Base-by-base conservation (phyloP, 306 rosid genomes). In the Begonia masoniana region DNA sequence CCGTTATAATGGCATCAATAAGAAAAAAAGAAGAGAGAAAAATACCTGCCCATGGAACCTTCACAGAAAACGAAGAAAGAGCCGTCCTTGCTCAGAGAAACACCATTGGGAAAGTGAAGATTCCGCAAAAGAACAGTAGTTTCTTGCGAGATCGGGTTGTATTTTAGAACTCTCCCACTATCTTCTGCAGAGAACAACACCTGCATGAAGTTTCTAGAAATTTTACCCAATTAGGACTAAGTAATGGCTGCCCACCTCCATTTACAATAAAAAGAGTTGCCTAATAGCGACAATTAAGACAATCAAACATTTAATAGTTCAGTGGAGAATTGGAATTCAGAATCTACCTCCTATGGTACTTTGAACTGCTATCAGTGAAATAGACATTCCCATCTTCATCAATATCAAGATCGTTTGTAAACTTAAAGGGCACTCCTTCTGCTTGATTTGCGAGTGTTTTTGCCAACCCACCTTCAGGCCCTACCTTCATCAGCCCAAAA, bases 41-140 rank as follows among this genome's bases (percentile, higher is more conserved):
- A 23, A 76, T 42, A 91, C 97, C 97, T 83, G 77, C 97, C 97
- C 69, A 59, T 10, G 5, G 67, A 9, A 21, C 82, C 94, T 67
- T 85, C 97, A 45, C 78, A 78, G 15, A 78, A 79, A 68, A 83
- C 68, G 50, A 91, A 81, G 80, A 83, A 91, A 54, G 87, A 78
- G 54, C 96, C 79, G n/a, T 91, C 97, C 73, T 86, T 86, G 82
- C 94, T 91, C 45, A 91, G 74, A 63, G 97, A 78, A 62, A 83
- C 48, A 52, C 97, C 97, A 74, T 85, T 91, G 13, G 97, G 88
- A 61, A 91, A 91, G 62, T 77, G 84, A 72, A 83, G 2, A 64
- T 81, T 77, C 66, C 81, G 68, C 47, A 65, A 13, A 58, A 91
- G 97, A 68, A 91, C 96, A 12, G 74, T 73, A 64, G 92, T 79